Evolutionary conservation across 306 rosid genomes (phyloP).

Genomic region (Senna siamea): DNA sequence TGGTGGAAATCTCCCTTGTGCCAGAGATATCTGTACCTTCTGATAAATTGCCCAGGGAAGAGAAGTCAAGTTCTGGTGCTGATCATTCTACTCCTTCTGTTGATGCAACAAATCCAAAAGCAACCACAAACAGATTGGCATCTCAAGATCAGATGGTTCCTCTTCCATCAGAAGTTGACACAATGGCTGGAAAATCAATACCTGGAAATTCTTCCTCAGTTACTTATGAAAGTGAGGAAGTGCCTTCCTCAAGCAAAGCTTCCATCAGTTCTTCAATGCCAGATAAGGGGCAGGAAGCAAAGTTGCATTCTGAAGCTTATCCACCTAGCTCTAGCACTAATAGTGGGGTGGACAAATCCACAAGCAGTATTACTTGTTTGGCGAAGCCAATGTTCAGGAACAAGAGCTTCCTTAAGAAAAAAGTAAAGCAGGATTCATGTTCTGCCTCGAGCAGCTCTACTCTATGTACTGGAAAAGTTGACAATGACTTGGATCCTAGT

Average conservation of each 20-base stretch:
- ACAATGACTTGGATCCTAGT: conserved; percentile 49
- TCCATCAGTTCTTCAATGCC: conserved; percentile 43
- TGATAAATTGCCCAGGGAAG: conserved; percentile 48
- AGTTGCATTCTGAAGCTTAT: conserved; percentile 50
- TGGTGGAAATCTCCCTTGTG: conserved; percentile 81
- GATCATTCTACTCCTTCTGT: conserved; percentile 42
- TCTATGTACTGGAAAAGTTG: conserved; percentile 41
- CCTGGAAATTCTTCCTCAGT: conserved; percentile 44
- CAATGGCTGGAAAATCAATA: conserved; percentile 41
- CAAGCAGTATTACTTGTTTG: conserved; percentile 59
- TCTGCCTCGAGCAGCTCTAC: conserved; percentile 51
- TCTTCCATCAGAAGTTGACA: conserved; percentile 45
- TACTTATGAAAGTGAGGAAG: conserved; percentile 44
- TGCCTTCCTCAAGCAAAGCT: conserved; percentile 44
- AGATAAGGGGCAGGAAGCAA: conserved; percentile 49
- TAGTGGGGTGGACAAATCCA: conserved; percentile 58
- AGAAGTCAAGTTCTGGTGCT: conserved; percentile 43
- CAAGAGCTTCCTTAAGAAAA: conserved; percentile 69
- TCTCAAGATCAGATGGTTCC: conserved; percentile 58
- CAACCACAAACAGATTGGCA: conserved; percentile 43
- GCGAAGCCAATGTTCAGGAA: conserved; percentile 63
- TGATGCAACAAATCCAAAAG: conserved; percentile 39
- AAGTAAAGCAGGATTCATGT: conserved; percentile 61
- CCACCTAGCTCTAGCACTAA: conserved; percentile 50
- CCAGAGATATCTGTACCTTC: conserved; percentile 63